These are phyloP conservation scores for Diaporthe batatas DNA, from an alignment of 2,329 filamentous ascomycete species.

Conservation along the genomic window DNA sequence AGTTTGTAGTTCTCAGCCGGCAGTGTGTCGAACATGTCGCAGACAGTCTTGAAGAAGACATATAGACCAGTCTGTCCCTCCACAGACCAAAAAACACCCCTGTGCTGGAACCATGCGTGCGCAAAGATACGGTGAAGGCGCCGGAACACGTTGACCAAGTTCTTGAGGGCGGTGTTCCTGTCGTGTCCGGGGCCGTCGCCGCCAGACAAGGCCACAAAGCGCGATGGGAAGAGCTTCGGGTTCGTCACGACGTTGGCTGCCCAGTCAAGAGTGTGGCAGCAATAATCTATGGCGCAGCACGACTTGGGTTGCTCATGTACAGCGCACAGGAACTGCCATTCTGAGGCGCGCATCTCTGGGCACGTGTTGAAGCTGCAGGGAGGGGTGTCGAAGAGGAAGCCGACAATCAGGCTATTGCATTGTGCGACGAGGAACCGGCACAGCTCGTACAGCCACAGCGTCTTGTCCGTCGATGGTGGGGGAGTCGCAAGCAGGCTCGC, in stretches of 20 bases:
- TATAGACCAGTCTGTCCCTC: constrained; percentile 94
- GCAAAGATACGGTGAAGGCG: constrained; percentile 96
- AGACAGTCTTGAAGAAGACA: constrained; percentile 96
- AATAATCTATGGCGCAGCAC: constrained; percentile 99
- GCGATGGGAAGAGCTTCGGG: constrained; percentile 93
- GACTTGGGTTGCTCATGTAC: constrained; percentile 97
- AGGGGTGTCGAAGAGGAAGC: constrained; percentile 90
- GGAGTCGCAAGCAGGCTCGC: constrained; percentile 83
- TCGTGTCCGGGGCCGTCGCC: constrained; percentile 73
- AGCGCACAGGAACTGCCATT: constrained; percentile 99
- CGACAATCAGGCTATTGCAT: constrained; percentile 91
- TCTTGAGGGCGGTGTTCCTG: constrained; percentile 77
- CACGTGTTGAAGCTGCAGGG: constrained; percentile 91
- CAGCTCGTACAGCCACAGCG: constrained; percentile 97
- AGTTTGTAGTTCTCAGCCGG: constrained; percentile 97
- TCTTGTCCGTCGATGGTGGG: constrained; percentile 84
- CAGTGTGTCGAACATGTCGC: constrained; percentile 89
- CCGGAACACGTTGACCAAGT: constrained; percentile 94
- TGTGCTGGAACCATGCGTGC: constrained; percentile 98
- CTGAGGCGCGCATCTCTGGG: constrained; percentile 97
- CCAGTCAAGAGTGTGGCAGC: constrained; percentile 98
- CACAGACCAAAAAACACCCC: constrained; percentile 93
- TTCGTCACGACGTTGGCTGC: constrained; percentile 94
- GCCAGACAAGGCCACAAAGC: constrained; percentile 72
- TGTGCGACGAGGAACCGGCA: constrained; percentile 96